Evolutionary conservation across 495 filamentous ascomycete species (phyloP), one percentile per base, ranked within the genome.

Genomic region (Xylaria nigripes): DNA sequence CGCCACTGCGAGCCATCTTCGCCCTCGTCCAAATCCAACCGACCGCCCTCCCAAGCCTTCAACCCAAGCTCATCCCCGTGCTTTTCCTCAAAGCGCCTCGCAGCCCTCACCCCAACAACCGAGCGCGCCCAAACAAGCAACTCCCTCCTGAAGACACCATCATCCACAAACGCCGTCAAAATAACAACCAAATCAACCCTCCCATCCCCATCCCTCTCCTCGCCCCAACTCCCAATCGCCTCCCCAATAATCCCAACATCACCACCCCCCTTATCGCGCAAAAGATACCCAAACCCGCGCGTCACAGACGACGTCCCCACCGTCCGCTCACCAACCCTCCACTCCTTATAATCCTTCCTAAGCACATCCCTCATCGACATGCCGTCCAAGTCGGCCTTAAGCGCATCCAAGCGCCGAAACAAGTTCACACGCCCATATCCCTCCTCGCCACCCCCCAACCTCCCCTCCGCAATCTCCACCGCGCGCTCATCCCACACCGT

Each of bases 271-370:
- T 80, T 78, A 52, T 88, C 87, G 2, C 72, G 60, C 7, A 83
- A 53, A 29, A 91, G 64, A 67, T 80, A 88, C 0, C 68, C 65
- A 8, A 96, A 70, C 0, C 82, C 75, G 59, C 84, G 85, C 24
- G 91, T 82, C 4, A 87, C 75, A 10, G 81, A 81, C 44, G 84
- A 86, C 44, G 95, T 86, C 1, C 93, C 93, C 8, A 98, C 68
- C 18, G 71, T 77, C 25, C 80, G 55, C 6, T 51, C 62, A 1
- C 61, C 68, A 61, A 89, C 90, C 4, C 62, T 70, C 90, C 91
- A 98, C 52, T 86, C 79, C 70, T 98, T 98, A 69, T 93, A 98
- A 68, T 98, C 93, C 58, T 94, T 91, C 52, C 84, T 77, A 45
- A 96, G 66, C 15, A 95, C 77, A 56, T 96, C 94, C 2, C 79